Percentiles rank a stretch among this genome's conserved stretches.
These are phyloP conservation scores for Basipetospora chlamydospora DNA, from an alignment of 2,329 filamentous ascomycete species.

Conservation along the genomic window DNA sequence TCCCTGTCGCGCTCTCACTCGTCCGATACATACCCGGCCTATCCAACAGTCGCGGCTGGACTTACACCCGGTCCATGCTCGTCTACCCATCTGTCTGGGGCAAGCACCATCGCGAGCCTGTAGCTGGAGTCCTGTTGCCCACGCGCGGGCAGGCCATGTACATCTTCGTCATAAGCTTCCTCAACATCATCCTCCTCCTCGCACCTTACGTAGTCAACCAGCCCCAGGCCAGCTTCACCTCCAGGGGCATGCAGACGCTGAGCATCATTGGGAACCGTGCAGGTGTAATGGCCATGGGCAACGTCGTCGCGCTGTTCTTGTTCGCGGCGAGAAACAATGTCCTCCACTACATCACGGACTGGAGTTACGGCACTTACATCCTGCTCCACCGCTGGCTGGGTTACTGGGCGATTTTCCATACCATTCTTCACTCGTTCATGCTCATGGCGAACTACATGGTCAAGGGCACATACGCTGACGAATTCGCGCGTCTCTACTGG, in stretches of 20 bases:
- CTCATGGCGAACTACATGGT: slow-evolving; percentile 15
- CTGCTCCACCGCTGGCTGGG: slow-evolving; percentile 22
- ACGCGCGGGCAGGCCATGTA: slow-evolving; percentile 20
- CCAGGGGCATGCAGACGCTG: slow-evolving; percentile 13
- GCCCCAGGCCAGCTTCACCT: slow-evolving; percentile 14
- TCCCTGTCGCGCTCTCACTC: slow-evolving; percentile 18
- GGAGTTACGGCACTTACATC: slow-evolving; percentile 21
- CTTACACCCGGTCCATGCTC: slow-evolving; percentile 15
- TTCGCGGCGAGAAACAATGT: slow-evolving; percentile 21
- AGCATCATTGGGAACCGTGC: slow-evolving; percentile 37
- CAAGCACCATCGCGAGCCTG: slow-evolving; percentile 17
- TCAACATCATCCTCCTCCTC: slow-evolving; percentile 19
- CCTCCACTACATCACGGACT: slow-evolving; percentile 20
- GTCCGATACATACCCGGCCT: slow-evolving; percentile 20
- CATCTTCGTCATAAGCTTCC: slow-evolving; percentile 17
- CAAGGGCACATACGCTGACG: slow-evolving; percentile 12
- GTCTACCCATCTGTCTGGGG: slow-evolving; percentile 18
- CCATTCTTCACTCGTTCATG: slow-evolving; percentile 33
- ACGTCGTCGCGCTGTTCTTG: slow-evolving; percentile 17
- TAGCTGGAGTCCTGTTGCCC: slow-evolving; percentile 16
- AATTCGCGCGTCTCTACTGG: slow-evolving; percentile 16
- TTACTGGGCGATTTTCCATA: slow-evolving; percentile 70
- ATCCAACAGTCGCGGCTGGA: slow-evolving; percentile 12
- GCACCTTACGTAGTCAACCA: slow-evolving; percentile 16
- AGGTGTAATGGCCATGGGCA: slow-evolving; percentile 19